Percentiles rank a stretch among this genome's conserved stretches.
Evolutionary conservation across 805 yeast species (phyloP).

Genomic region (Cyberlindnera saturnus): DNA sequence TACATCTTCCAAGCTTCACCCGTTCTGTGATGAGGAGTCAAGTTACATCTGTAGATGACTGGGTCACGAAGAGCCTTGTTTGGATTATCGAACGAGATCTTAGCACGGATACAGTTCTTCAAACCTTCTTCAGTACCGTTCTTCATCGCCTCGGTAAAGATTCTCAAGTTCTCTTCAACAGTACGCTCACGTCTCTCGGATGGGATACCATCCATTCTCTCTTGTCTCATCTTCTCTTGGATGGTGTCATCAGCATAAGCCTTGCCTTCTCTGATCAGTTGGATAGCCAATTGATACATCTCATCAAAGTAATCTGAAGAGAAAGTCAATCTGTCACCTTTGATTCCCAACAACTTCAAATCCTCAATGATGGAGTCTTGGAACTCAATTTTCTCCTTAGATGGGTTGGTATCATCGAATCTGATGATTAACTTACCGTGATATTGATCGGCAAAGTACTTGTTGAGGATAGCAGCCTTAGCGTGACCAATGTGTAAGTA

Average conservation of each 20-base stretch:
- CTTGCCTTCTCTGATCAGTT: slow-evolving; percentile 89
- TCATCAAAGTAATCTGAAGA: slow-evolving; percentile 90
- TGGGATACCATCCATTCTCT: slow-evolving; percentile 96
- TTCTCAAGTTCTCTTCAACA: slow-evolving; percentile 82
- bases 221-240: slow-evolving; percentile 93
- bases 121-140: slow-evolving; percentile 90
- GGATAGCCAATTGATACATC: slow-evolving; percentile 82
- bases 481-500: slow-evolving; percentile 99
- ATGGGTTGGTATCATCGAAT: slow-evolving; percentile 97
- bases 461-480: slow-evolving; percentile 94
- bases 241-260: slow-evolving; percentile 98
- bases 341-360: slow-evolving; percentile 81
- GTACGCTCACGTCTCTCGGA: slow-evolving; percentile 88
- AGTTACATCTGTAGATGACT: slow-evolving; percentile 93
- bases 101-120: slow-evolving; percentile 92
- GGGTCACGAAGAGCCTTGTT: slow-evolving; percentile 98
- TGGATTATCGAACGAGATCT: slow-evolving; percentile 83
- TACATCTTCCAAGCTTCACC: slow-evolving; percentile 91
- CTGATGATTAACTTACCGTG: slow-evolving; percentile 95
- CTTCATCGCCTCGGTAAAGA: slow-evolving; percentile 89
- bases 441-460: slow-evolving; percentile 92
- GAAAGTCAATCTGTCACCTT: slow-evolving; percentile 82
- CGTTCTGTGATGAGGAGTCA: slow-evolving; percentile 97
- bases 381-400: slow-evolving; percentile 92
- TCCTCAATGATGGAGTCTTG: slow-evolving; percentile 94